Evolutionary conservation across 352 stramenopile genomes (phyloP), one percentile per base, ranked within the genome.

Genomic region (Globisporangium nagaii): DNA sequence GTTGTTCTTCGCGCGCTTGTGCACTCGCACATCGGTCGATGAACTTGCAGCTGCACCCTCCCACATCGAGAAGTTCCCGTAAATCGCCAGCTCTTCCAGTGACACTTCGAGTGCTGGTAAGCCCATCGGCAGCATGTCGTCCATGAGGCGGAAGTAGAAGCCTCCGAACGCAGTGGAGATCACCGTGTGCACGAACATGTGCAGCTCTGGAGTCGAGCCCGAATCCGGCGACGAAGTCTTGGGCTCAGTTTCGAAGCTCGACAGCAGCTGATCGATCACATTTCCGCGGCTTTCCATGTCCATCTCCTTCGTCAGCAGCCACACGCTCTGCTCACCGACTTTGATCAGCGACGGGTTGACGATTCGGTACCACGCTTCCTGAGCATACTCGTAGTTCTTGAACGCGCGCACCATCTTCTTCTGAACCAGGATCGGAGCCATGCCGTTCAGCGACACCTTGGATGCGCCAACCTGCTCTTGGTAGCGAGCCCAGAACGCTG

Each of bases 331-430:
- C 46, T 95, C 85, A 11, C 64, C 68, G 2, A 82, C 76, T 48
- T 86, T 90, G 12, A 78, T 47, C 9, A 95, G 53, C 30, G 70
- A 79, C 20, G 81, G 85, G 31, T 92, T 90, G 10, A 95, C 80
- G 17, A 95, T 66, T 4, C 79, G 71, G 51, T 73, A 79, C 85
- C 85, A 95, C 24, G 85, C 79, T 58, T 95, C 84, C 55, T 95
- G 81, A 12, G 85, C 85, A 58, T 90, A 95, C 13, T 95, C 85
- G 25, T 86, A 93, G 60, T 87, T 93, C 53, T 81, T 85, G 59
- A 95, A 95, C 19, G 67, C 47, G 37, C 85, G 81, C 7, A 95
- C 79, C 79, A 95, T 91, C 58, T 93, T 95, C 58, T 88, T 88
- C 61, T 95, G 85, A 15, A 92, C 75, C 6, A 84, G 59, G 17